A percentile compares a stretch with the other conserved stretches of the same genome.
phyloP scores from a whole-genome alignment of 2,329 filamentous ascomycete species.

The Sporothrix variecibatus region DNA sequence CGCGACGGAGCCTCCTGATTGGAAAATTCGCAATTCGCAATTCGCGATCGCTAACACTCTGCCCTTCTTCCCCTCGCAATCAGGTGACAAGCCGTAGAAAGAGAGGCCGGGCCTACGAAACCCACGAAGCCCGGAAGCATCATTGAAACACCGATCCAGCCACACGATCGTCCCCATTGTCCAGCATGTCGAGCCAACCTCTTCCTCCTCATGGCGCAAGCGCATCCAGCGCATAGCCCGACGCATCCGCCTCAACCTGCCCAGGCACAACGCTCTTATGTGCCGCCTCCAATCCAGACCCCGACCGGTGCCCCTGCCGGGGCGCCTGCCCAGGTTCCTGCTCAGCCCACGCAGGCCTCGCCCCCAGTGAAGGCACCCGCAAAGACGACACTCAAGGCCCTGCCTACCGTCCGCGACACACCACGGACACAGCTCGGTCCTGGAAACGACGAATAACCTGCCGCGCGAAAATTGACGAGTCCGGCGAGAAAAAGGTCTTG shows the following conservation, averaged over 20 bases:
- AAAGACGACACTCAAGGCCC: constrained; percentile 84
- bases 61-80: constrained; percentile 37
- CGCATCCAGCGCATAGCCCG: constrained; percentile 26
- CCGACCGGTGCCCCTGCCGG: constrained; percentile 36
- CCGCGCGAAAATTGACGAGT: constrained; percentile 92
- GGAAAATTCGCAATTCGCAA: constrained; percentile 23
- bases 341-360: constrained; percentile 52
- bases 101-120: constrained; percentile 66
- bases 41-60: constrained; percentile 36
- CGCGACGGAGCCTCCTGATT: background rate
- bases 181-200: constrained; percentile 30
- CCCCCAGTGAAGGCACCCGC: constrained; percentile 74
- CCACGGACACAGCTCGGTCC: constrained; percentile 89
- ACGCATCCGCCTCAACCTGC: constrained; percentile 1
- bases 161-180: constrained; percentile 24
- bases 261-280: constrained; percentile 23
- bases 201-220: constrained; percentile 21
- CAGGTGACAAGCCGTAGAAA: constrained; percentile 57
- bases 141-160: constrained; percentile 56
- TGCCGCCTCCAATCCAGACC: constrained; percentile 50
- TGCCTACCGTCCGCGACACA: constrained; percentile 97
- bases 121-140: constrained; percentile 51
- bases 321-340: constrained; percentile 49
- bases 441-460: constrained; percentile 92
- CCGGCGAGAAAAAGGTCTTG: constrained; percentile 94